These are phyloP conservation scores for Euphrasia arctica DNA, from an alignment of 305 asterid species.

Conservation along the genomic window DNA sequence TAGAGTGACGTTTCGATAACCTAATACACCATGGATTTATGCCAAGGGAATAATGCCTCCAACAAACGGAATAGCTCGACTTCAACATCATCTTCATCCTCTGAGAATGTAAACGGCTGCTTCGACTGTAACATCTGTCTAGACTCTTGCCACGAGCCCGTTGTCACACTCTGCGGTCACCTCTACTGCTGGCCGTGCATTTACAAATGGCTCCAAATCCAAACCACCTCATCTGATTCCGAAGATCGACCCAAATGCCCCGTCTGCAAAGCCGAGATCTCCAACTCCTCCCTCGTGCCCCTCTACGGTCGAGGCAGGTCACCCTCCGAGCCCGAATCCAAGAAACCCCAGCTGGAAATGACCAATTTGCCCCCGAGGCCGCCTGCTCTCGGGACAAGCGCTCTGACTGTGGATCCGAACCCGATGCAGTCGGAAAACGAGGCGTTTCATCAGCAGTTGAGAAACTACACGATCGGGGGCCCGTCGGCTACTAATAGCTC, in stretches of 20 bases:
- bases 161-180: conserved; percentile 68
- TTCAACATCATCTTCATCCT: not conserved
- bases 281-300: conserved; percentile 66
- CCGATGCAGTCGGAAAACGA: conserved; percentile 29
- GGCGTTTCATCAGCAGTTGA: conserved; percentile 37
- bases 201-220: conserved; percentile 64
- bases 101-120: conserved; percentile 52
- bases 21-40: too few relatives aligned
- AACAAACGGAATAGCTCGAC: too few relatives aligned
- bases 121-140: conserved; percentile 80
- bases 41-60: too few relatives aligned
- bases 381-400: conserved; percentile 39
- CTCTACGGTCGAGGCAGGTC: conserved; percentile 81
- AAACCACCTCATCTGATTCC: conserved; percentile 39
- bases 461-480: conserved; percentile 41
- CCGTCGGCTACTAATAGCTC: conserved; percentile 34
- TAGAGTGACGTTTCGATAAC: too few relatives aligned
- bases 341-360: conserved; percentile 39
- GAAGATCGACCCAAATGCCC: conserved; percentile 68
- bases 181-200: conserved; percentile 74
- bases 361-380: conserved; percentile 62
- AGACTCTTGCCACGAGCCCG: conserved; percentile 59
- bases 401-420: conserved; percentile 30
- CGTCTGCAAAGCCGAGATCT: conserved; percentile 65
- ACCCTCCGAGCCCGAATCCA: conserved; percentile 40